Base-by-base conservation (phyloP, 225 moss, liverwort and hornwort genomes). In the Physcomitrellopsis africana region DNA sequence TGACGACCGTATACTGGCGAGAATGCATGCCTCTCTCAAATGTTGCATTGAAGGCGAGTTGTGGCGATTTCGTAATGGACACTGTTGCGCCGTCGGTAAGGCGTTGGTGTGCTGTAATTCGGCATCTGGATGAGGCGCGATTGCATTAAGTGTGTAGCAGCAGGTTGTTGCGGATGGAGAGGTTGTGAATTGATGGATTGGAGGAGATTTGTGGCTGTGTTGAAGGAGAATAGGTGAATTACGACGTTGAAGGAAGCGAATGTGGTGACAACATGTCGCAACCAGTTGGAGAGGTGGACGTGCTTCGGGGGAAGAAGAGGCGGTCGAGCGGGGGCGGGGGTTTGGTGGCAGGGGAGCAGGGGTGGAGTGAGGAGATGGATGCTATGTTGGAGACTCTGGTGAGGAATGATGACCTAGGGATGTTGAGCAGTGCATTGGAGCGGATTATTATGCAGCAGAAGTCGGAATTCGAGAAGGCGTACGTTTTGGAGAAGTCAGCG, bases 361-460 rank as follows among this genome's bases (percentile, higher is more conserved):
- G 7, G 72, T 86, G 86, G 83, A 78, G 68, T 46, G 58, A 68
- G 58, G 72, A 72, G 58, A 83, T 86, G 83, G 86, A 86, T 72
- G 70, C 52, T 11, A 83, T 86, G 83, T 52, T 86, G 78, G 86
- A 86, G 82, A 72, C 60, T 0, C 75, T 86, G 46, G 80, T 86
- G 72, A 80, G 72, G 71, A 78, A 83, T 47, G 67, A 63, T 10
- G 83, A 81, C 43, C 54, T 83, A 52, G 68, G 80, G 61, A 56
- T 80, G 80, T 51, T 86, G n/a, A 86, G 65, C 51, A 32, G 46
- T 41, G 83, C 86, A 9, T 61, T 86, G 75, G 86, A 86, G 54
- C 83, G 86, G 63, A 78, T 86, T 54, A 62, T 86, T 59, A 45
- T 62, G 60, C 80, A 72, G 51, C 86, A 86, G 78, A 60, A 49